Evolutionary conservation across 371 early-diverging fungal genomes (phyloP).

Genomic region (Basidiobolus meristosporus): DNA sequence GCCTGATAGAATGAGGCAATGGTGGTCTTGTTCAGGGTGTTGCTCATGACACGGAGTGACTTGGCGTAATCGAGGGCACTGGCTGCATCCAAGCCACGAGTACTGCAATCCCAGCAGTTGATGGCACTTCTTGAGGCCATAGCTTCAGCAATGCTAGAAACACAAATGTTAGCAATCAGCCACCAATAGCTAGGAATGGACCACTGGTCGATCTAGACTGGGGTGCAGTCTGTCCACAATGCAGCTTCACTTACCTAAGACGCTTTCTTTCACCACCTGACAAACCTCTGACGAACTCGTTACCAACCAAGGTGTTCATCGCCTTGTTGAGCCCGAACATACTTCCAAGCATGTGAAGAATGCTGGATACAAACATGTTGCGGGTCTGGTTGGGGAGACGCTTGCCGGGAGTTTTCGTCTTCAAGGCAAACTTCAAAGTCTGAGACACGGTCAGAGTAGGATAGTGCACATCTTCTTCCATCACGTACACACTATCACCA

Average conservation of each 20-base stretch:
- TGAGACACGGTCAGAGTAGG: constrained; percentile 26
- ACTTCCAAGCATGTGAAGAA: constrained; percentile 18
- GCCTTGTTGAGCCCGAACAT: constrained; percentile 54
- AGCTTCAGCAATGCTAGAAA: constrained; percentile 74
- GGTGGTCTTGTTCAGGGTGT: constrained; percentile 34
- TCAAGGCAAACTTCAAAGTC: constrained; percentile 25
- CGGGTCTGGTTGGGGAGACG: constrained; percentile 14
- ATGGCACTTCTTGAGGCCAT: constrained; percentile 52
- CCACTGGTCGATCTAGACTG: no score
- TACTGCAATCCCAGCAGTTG: constrained; percentile 73
- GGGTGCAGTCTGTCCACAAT: no score
- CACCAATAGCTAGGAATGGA: no score
- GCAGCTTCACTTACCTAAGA: no score
- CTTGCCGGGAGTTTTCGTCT: constrained; percentile 23
- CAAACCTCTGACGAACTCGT: constrained; percentile 59
- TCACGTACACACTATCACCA: constrained; percentile 38
- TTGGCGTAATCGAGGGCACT: constrained; percentile 63
- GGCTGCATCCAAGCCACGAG: constrained; percentile 77
- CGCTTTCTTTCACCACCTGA: constrained; percentile 82
- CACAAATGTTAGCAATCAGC: no score
- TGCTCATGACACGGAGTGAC: constrained; percentile 42
- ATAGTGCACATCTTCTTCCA: constrained; percentile 50
- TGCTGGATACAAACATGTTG: constrained; percentile 10
- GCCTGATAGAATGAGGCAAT: constrained; percentile 49
- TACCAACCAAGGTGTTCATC: constrained; percentile 56